A percentile compares a stretch with the other conserved stretches of the same genome.
phyloP scores from a whole-genome alignment of 257 asterid genomes.

The Nicotiana benthamiana region DNA sequence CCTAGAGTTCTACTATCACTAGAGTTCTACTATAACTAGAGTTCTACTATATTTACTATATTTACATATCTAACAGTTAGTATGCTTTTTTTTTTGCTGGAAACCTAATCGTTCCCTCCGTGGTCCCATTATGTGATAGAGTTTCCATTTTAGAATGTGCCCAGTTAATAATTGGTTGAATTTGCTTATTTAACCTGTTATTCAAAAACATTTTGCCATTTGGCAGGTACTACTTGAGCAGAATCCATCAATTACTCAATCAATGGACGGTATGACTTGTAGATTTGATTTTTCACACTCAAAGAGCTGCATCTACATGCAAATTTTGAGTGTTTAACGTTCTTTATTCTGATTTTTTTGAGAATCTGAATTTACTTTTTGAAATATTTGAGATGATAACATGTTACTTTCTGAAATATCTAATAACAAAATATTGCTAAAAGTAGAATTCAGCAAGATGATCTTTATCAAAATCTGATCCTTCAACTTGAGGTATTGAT shows the following conservation, averaged over 20 bases:
- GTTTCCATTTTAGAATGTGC: neutral
- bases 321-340: neutral
- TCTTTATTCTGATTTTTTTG: neutral
- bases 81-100: constrained; percentile 2
- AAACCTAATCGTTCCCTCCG: neutral
- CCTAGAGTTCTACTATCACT: too few species aligned
- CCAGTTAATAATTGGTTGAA: too few species aligned
- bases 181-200: neutral
- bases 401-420: neutral
- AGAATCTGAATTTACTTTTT: neutral
- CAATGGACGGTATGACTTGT: constrained; percentile 46
- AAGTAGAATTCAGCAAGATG: neutral
- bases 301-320: neutral
- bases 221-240: constrained; percentile 69
- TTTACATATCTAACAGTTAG: too few species aligned
- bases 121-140: neutral
- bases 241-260: constrained; percentile 57
- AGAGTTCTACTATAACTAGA: too few species aligned
- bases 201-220: constrained; percentile 15
- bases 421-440: neutral
- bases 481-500: neutral
- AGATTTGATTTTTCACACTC: neutral
- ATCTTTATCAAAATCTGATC: neutral
- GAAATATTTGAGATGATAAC: neutral
- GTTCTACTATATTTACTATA: too few species aligned